These are phyloP conservation scores for Dictyostelium brefeldianum DNA, from an alignment of 78 protist species.

Conservation along the genomic window DNA sequence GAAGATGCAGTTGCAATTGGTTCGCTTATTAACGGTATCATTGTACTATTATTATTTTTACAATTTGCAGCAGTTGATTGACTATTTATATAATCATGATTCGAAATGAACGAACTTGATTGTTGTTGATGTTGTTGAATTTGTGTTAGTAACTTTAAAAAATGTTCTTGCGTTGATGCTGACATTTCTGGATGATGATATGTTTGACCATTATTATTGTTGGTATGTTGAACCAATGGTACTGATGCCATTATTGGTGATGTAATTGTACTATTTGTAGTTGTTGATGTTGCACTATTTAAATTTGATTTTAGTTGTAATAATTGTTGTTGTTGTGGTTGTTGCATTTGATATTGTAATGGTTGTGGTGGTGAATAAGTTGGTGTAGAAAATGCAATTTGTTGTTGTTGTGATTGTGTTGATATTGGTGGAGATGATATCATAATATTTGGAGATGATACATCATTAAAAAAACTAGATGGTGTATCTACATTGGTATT, in stretches of 20 bases:
- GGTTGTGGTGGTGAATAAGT: background rate
- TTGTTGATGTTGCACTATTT: conserved; percentile 12
- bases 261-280: conserved; percentile 22
- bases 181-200: conserved; percentile 12
- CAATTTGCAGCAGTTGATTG: conserved; percentile 51
- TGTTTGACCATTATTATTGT: background rate
- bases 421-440: no score
- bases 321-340: background rate
- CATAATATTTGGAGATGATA: no score
- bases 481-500: no score
- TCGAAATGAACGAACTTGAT: conserved; percentile 3
- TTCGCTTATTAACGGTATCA: background rate
- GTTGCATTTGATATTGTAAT: background rate
- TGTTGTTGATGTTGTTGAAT: conserved; percentile 61
- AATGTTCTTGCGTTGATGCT: conserved; percentile 53
- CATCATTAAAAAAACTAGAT: no score
- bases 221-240: background rate
- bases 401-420: no score
- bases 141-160: conserved; percentile 47
- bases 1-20: background rate
- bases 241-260: background rate
- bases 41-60: background rate
- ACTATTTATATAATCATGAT: conserved; percentile 31
- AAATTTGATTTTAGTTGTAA: background rate
- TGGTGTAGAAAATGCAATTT: background rate